Percentiles rank a stretch among this genome's conserved stretches.
These are phyloP conservation scores for Gossypium davidsonii DNA, from an alignment of 441 rosid species.

Conservation along the genomic window DNA sequence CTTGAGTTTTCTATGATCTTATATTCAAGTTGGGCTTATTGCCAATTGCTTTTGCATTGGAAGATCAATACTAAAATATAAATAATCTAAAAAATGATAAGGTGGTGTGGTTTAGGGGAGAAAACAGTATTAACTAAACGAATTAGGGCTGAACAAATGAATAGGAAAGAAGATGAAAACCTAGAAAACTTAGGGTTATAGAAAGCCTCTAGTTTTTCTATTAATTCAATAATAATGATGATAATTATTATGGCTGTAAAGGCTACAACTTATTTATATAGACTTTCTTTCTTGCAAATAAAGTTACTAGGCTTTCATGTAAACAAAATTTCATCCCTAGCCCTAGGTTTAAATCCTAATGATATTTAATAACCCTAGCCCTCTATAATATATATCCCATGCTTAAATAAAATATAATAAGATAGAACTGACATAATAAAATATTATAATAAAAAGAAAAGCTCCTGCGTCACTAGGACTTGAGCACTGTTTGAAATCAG, in stretches of 20 bases:
- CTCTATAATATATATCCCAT: background rate
- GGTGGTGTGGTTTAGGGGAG: background rate
- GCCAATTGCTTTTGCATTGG: background rate
- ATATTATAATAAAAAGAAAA: background rate
- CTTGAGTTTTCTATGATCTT: background rate
- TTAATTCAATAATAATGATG: background rate
- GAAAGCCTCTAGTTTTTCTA: background rate
- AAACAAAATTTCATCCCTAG: background rate
- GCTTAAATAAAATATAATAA: too few relatives aligned
- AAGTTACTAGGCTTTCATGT: background rate
- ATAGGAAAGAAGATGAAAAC: background rate
- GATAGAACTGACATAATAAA: background rate
- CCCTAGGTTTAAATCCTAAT: background rate
- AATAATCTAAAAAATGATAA: background rate
- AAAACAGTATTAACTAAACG: background rate
- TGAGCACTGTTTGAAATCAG: background rate
- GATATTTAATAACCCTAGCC: background rate
- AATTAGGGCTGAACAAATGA: background rate
- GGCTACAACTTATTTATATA: background rate
- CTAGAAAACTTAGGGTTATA: background rate
- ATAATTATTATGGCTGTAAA: background rate
- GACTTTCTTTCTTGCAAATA: background rate
- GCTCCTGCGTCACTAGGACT: background rate
- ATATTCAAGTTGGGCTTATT: background rate
- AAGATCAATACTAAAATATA: background rate